Evolutionary conservation across 108 stramenopile species (phyloP).

Genomic region (Pseudonitzschia multiseries): DNA sequence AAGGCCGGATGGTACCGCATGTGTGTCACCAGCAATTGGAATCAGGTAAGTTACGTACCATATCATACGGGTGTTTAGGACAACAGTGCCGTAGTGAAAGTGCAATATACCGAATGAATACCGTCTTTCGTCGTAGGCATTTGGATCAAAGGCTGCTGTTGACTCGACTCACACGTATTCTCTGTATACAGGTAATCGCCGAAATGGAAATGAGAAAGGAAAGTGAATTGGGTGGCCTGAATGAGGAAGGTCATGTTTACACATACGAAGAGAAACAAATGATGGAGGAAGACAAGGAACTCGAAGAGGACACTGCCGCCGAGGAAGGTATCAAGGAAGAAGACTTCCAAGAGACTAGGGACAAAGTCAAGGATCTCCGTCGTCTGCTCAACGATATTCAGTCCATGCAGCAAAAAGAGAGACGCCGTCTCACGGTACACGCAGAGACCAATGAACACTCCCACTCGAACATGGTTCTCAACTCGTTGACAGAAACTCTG

Average conservation of each 20-base stretch:
- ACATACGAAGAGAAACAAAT: slow-evolving; percentile 53
- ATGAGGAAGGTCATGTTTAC: slow-evolving; percentile 63
- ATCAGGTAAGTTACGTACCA: slow-evolving; percentile 51
- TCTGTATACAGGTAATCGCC: slow-evolving; percentile 43
- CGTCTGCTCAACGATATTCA: slow-evolving; percentile 72
- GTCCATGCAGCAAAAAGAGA: slow-evolving; percentile 71
- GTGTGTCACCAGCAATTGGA: slow-evolving; percentile 54
- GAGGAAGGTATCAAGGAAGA: slow-evolving; percentile 73
- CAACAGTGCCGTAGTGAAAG: too few relatives aligned
- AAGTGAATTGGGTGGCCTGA: slow-evolving; percentile 59
- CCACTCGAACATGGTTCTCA: slow-evolving; percentile 81
- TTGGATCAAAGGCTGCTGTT: background rate
- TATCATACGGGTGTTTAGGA: too few relatives aligned
- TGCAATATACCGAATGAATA: background rate
- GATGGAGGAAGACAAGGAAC: slow-evolving; percentile 59
- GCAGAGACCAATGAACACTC: slow-evolving; percentile 76
- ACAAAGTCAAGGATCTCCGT: slow-evolving; percentile 59
- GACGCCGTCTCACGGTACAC: slow-evolving; percentile 66
- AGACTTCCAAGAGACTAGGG: slow-evolving; percentile 61
- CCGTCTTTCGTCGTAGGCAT: background rate
- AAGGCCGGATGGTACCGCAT: slow-evolving; percentile 77
- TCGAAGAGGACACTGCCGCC: slow-evolving; percentile 60
- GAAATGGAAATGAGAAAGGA: slow-evolving; percentile 82
- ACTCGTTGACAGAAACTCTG: slow-evolving; percentile 72
- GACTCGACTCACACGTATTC: too few relatives aligned